Conservation (phyloP, 1,139 yeast genomes). For the Hemisphaericaspora xylanilytica region DNA sequence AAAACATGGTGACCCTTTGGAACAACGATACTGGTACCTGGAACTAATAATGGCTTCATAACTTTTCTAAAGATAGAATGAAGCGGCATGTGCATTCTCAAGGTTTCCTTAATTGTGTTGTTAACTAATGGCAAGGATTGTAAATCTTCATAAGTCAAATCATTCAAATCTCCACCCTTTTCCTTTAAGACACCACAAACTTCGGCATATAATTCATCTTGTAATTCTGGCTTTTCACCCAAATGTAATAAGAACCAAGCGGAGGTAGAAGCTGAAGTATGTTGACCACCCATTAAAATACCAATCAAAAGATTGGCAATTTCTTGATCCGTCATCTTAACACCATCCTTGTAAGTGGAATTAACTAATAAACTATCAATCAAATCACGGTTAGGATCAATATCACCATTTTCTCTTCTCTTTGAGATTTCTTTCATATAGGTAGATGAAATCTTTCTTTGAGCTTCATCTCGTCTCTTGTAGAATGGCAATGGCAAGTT, state of each 20-base stretch:
- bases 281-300: constrained; percentile 98
- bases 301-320: constrained; percentile 93
- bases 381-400: constrained; percentile 77
- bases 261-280: constrained; percentile 94
- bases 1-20: constrained; percentile 88
- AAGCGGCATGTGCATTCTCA: constrained; percentile 93
- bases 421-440: constrained; percentile 74
- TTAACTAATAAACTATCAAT: constrained; percentile 82
- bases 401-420: constrained; percentile 73
- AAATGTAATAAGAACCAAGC: constrained; percentile 92
- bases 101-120: constrained; percentile 84
- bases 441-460: constrained; percentile 71
- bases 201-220: constrained; percentile 76
- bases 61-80: constrained; percentile 96
- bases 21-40: constrained; percentile 74
- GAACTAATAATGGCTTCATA: constrained; percentile 71
- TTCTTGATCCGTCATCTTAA: constrained; percentile 89
- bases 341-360: constrained; percentile 90
- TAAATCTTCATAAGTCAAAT: constrained; percentile 75
- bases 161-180: constrained; percentile 45
- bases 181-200: constrained; percentile 62
- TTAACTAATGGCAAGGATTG: constrained; percentile 79
- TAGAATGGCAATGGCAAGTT: constrained; percentile 87
- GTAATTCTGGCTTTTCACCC: constrained; percentile 81
- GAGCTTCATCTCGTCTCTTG: constrained; percentile 84